Percentiles rank a stretch among this genome's conserved stretches.
phyloP scores from a whole-genome alignment of 176 grass and related monocot genomes.

The Avena insularis region DNA sequence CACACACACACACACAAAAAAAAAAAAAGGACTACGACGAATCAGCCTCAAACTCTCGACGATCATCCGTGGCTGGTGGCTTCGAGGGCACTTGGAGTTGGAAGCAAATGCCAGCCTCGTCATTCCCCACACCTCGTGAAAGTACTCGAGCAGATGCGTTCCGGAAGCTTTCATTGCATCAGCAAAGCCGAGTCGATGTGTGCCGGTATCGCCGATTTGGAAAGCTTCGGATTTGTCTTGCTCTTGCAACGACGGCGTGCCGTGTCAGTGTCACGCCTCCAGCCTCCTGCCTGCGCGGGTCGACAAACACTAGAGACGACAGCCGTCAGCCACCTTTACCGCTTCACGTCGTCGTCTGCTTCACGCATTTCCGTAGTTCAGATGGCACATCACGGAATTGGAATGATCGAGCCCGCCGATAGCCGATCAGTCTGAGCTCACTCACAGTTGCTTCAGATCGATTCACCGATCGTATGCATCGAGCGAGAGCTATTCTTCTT shows the following conservation, averaged over 20 bases:
- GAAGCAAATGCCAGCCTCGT: not conserved
- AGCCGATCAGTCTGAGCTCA: conserved; percentile 8
- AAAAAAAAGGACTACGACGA: too few species aligned
- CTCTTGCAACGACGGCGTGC: not conserved
- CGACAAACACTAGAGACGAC: conserved; percentile 5
- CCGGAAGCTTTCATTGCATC: not conserved
- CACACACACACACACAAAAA: too few species aligned
- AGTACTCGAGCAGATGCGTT: not conserved
- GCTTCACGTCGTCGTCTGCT: conserved; percentile 6
- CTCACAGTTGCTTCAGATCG: not conserved
- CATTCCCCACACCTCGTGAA: not conserved
- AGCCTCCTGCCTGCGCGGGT: not conserved
- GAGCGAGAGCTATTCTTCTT: not conserved
- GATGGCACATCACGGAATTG: conserved; percentile 32
- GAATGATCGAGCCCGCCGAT: conserved; percentile 2
- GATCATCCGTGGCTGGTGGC: too few species aligned
- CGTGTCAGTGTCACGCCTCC: not conserved
- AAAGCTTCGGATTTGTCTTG: not conserved
- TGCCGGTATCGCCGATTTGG: not conserved
- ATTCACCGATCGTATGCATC: not conserved
- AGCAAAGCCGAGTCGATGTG: not conserved
- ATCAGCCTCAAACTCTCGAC: too few species aligned
- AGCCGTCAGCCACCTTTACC: not conserved
- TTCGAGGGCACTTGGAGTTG: not conserved
- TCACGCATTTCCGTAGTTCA: conserved; percentile 28